Base-by-base conservation (phyloP, 805 yeast species). In the Yarrowia phangngaensis region DNA sequence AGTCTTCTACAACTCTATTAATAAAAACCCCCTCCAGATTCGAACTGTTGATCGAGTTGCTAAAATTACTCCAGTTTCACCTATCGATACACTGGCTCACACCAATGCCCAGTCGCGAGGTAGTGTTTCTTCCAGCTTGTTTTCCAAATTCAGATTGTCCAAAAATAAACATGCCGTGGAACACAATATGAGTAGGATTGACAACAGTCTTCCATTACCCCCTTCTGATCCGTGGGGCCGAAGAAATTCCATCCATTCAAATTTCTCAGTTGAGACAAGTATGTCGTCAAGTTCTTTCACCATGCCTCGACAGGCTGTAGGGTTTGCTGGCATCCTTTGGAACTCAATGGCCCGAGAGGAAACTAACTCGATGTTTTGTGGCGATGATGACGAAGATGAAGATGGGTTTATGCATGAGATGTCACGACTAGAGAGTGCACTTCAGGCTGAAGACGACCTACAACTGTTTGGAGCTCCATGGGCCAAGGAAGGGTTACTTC, bases 381-480 rank as follows among this genome's bases (percentile, higher is more conserved):
- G 69, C 28, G 56, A 60, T 20, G 61, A 58, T 20, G 54, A 53
- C 6, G 52, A 46, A 20, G 57, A 54, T 8, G 58, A 55, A 16
- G 58, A 53, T 22, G 48, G 30, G 13, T 51, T 53, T n/a, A 58
- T 59, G 50, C 58, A 54, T 19, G 60, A 60, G 34, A 59, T 60
- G 30, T 56, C 54, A 8, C 53, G 53, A 22, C 53, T 60, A 19
- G 64, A 61, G 35, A 49, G 55, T 19, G 70, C 67, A 55, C 73
- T 73, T 54, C 72, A 72, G 23, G 73, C 71, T 51, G 87, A 82
- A 61, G 70, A 75, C 54, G 75, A 75, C 28, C 67, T 82, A 51
- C 88, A 80, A 58, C 67, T 78, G 35, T 72, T 73, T 46, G 90
- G 90, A 1, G 79, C 89, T 0, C 90, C 92, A 1, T 83, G 85